Evolutionary conservation across 2,329 filamentous ascomycete genomes (phyloP).

Genomic region (Ceratocystis papillata): DNA sequence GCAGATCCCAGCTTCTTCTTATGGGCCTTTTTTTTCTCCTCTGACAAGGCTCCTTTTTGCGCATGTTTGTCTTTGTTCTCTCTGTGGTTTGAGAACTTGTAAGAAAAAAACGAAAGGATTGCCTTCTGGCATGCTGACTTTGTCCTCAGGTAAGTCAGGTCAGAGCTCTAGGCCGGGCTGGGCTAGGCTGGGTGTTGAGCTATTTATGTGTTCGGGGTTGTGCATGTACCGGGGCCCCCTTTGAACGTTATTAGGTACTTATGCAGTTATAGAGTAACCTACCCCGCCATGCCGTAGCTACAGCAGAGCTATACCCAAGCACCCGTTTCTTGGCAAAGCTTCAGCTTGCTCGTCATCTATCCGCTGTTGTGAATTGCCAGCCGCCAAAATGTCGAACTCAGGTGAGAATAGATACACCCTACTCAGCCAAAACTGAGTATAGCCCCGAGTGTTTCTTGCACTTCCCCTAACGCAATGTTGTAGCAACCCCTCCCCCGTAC

Average conservation of each 20-base stretch:
- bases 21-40: background rate
- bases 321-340: background rate
- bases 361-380: background rate
- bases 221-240: background rate
- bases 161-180: background rate
- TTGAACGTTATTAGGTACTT: background rate
- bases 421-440: background rate
- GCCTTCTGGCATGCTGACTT: background rate
- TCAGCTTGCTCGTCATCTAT: conserved; percentile 1
- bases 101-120: background rate
- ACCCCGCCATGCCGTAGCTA: background rate
- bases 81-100: background rate
- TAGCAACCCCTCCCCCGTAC: conserved; percentile 52
- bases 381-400: background rate
- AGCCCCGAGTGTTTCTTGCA: background rate
- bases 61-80: background rate
- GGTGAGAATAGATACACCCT: background rate
- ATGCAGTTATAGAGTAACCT: background rate
- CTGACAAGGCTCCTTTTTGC: background rate
- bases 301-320: background rate
- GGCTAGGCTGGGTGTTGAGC: background rate
- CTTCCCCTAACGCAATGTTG: background rate
- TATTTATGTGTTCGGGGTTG: background rate
- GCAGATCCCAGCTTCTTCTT: background rate
- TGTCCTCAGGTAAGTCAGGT: background rate